Conservation (phyloP, 2,329 filamentous ascomycete species). For the Fusarium papillatum region DNA sequence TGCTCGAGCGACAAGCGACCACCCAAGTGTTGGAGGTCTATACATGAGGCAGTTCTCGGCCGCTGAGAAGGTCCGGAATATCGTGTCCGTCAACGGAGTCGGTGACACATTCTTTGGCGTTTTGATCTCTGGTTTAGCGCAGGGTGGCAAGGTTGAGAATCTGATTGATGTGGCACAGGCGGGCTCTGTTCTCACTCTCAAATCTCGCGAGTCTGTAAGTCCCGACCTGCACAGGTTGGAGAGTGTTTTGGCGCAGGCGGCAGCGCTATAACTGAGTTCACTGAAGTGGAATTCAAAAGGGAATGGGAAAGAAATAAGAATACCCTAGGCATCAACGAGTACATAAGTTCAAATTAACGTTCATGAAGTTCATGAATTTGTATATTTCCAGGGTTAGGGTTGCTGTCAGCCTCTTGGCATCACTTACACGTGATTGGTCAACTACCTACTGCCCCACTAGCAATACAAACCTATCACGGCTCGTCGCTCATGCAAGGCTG, state of each 20-base stretch:
- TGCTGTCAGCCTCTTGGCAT: conserved; percentile 36
- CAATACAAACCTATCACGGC: conserved; percentile 27
- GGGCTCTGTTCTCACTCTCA: conserved; percentile 84
- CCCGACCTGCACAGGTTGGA: conserved; percentile 64
- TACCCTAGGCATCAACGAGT: conserved; percentile 1
- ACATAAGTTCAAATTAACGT: background rate
- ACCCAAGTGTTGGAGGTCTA: conserved; percentile 76
- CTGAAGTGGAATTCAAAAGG: no score
- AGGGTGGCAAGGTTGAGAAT: conserved; percentile 67
- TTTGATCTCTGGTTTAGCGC: conserved; percentile 82
- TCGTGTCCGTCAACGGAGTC: conserved; percentile 93
- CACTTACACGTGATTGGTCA: conserved; percentile 32
- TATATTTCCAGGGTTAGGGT: conserved; percentile 31
- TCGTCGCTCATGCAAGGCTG: conserved; percentile 46
- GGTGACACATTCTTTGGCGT: conserved; percentile 95
- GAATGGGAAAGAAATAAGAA: background rate
- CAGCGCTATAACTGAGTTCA: no score
- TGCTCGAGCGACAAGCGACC: conserved; percentile 68
- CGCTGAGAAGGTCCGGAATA: conserved; percentile 74
- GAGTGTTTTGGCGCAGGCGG: conserved; percentile 49
- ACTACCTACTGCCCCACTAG: conserved; percentile 15
- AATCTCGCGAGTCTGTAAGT: conserved; percentile 81
- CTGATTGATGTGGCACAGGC: conserved; percentile 85
- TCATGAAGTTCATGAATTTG: background rate
- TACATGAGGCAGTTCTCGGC: conserved; percentile 84